phyloP scores from a whole-genome alignment of 129 eudicot genomes.

The Silybum marianum region DNA sequence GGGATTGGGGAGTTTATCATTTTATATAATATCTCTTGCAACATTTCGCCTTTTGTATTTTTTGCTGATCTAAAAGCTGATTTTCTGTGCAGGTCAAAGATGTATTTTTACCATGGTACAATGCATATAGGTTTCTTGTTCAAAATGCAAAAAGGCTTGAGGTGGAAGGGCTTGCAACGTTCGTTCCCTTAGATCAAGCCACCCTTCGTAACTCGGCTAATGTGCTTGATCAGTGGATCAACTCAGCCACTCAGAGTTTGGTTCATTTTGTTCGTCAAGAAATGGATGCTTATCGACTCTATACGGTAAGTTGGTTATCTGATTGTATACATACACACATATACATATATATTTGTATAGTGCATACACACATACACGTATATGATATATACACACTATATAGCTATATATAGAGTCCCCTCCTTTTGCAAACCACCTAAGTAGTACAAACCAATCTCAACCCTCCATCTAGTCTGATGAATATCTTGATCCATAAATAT shows the following conservation, averaged over 20 bases:
- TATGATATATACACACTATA: background rate
- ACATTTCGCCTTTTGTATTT: background rate
- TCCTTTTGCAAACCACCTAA: background rate
- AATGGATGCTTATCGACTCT: slow-evolving; percentile 91
- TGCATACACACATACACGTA: background rate
- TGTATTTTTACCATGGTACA: slow-evolving; percentile 94
- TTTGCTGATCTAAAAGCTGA: background rate
- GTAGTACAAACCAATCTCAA: too few species aligned
- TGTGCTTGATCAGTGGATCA: slow-evolving; percentile 94
- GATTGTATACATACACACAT: background rate
- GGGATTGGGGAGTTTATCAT: background rate
- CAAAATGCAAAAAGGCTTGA: slow-evolving; percentile 90
- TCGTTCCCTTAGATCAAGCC: slow-evolving; percentile 59
- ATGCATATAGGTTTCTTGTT: slow-evolving; percentile 88
- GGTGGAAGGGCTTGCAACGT: slow-evolving; percentile 70
- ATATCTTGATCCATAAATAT: too few species aligned
- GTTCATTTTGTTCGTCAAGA: slow-evolving; percentile 88
- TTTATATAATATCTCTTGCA: background rate
- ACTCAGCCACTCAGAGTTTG: slow-evolving; percentile 79
- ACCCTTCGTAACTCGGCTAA: slow-evolving; percentile 64
- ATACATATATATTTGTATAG: background rate
- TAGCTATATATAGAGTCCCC: too few species aligned
- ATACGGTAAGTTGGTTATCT: slow-evolving; percentile 52
- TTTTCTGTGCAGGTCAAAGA: slow-evolving; percentile 62
- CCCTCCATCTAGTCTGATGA: too few species aligned